A percentile compares a stretch with the other conserved stretches of the same genome.
phyloP scores from a whole-genome alignment of 116 monocot species.

The Zostera marina region DNA sequence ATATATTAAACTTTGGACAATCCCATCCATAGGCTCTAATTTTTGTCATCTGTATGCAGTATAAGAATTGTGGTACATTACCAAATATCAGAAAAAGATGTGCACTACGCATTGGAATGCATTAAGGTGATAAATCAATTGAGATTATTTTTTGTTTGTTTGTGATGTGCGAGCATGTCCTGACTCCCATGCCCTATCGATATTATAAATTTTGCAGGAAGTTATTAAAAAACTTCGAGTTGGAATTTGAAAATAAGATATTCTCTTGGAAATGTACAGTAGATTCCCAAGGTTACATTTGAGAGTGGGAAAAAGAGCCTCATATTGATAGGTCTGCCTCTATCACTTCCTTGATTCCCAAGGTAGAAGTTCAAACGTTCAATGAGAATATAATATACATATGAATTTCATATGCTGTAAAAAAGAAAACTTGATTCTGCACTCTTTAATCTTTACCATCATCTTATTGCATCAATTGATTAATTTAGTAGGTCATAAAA shows the following conservation, averaged over 20 bases:
- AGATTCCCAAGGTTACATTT: too few relatives aligned
- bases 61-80: slow-evolving; percentile 1
- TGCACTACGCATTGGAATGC: neutral
- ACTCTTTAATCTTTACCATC: too few relatives aligned
- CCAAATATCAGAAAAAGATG: slow-evolving; percentile 1
- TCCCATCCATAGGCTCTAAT: neutral
- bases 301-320: too few relatives aligned
- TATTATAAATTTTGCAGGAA: neutral
- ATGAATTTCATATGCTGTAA: too few relatives aligned
- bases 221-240: neutral
- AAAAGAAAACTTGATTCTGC: too few relatives aligned
- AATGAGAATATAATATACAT: too few relatives aligned
- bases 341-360: neutral
- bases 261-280: too few relatives aligned
- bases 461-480: neutral
- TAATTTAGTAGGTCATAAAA: neutral
- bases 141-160: neutral
- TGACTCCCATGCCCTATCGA: neutral
- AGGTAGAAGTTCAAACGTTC: neutral
- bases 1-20: neutral
- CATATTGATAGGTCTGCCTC: neutral
- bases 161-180: neutral
- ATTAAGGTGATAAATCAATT: neutral
- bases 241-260: neutral
- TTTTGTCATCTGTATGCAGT: neutral